Conservation (phyloP, 257 asterid genomes). For the Solanum clarkiae region DNA sequence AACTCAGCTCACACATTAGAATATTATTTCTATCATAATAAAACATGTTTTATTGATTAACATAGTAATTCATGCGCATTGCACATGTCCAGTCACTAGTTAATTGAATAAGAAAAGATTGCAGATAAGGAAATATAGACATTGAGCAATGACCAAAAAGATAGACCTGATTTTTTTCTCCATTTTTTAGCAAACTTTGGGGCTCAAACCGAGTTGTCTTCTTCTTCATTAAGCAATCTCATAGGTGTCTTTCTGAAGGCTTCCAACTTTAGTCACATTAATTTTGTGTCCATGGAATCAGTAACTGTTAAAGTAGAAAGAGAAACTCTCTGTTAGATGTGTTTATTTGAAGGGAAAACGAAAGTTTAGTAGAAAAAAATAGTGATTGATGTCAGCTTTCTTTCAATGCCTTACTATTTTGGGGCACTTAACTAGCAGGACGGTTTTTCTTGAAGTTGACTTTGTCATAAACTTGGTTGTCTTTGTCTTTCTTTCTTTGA, state of each 20-base stretch:
- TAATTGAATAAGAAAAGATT: not conserved
- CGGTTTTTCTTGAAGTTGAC: not conserved
- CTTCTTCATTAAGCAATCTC: slow-evolving; percentile 78
- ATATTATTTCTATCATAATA: not conserved
- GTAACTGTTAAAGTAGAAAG: not conserved
- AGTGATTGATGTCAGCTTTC: not conserved
- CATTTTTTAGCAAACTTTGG: slow-evolving; percentile 11
- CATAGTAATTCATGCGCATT: not conserved
- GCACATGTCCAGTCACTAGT: not conserved
- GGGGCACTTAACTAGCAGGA: not conserved
- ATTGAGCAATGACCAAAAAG: not conserved
- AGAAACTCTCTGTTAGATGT: not conserved
- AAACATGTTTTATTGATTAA: not conserved
- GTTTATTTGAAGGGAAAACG: not conserved
- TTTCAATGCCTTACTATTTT: not conserved
- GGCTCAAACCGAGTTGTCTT: slow-evolving; percentile 39
- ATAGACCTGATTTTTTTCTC: slow-evolving; percentile 24
- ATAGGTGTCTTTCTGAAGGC: slow-evolving; percentile 73
- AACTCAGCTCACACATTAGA: not conserved
- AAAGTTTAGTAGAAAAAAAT: not conserved
- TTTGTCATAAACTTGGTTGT: not conserved
- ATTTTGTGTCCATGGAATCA: not conserved
- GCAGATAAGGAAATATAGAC: not conserved
- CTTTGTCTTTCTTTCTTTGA: not conserved
- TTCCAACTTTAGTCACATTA: slow-evolving; percentile 37